Conservation (phyloP, 1,139 yeast genomes). For the Starmera stellimalicola region DNA sequence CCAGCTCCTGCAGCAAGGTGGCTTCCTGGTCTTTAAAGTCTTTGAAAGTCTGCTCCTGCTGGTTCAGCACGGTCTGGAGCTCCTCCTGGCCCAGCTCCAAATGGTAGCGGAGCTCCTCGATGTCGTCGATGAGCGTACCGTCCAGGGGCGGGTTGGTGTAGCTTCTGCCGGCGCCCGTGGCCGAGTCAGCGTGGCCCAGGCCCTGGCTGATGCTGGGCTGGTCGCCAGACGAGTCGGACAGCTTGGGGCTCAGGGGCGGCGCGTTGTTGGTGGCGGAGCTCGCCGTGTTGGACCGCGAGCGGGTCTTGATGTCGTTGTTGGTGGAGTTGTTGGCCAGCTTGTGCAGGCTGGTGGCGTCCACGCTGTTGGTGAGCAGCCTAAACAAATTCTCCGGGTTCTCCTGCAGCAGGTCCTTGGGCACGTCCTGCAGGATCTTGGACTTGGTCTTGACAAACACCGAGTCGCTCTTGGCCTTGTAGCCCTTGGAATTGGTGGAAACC, state of each 20-base stretch:
- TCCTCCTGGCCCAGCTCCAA: conserved; percentile 43
- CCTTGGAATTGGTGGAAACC: conserved; percentile 39
- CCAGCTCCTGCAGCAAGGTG: conserved; percentile 29
- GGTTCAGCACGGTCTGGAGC: conserved; percentile 31
- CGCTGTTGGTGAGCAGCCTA: conserved; percentile 15
- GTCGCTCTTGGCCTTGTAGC: conserved; percentile 36
- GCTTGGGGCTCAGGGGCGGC: too few species aligned
- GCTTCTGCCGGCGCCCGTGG: neutral
- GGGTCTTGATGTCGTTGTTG: conserved; percentile 7
- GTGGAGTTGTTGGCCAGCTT: conserved; percentile 6
- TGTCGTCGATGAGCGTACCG: conserved; percentile 25
- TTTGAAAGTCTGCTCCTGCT: conserved; percentile 27
- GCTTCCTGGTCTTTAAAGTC: conserved; percentile 35
- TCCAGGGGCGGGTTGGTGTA: neutral
- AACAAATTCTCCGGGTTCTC: conserved; percentile 20
- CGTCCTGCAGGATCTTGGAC: conserved; percentile 10
- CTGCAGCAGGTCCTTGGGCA: conserved; percentile 7
- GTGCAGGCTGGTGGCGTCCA: conserved; percentile 13
- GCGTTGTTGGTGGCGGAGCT: conserved; percentile 8
- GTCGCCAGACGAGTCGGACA: too few species aligned
- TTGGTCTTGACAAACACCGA: conserved; percentile 36
- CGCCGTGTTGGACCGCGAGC: conserved; percentile 27
- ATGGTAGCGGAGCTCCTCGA: conserved; percentile 38
- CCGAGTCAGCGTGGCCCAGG: too few species aligned
- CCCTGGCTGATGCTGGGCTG: too few species aligned